Conservation (phyloP, 2,329 filamentous ascomycete species). For the Tolypocladium guangdongense region DNA sequence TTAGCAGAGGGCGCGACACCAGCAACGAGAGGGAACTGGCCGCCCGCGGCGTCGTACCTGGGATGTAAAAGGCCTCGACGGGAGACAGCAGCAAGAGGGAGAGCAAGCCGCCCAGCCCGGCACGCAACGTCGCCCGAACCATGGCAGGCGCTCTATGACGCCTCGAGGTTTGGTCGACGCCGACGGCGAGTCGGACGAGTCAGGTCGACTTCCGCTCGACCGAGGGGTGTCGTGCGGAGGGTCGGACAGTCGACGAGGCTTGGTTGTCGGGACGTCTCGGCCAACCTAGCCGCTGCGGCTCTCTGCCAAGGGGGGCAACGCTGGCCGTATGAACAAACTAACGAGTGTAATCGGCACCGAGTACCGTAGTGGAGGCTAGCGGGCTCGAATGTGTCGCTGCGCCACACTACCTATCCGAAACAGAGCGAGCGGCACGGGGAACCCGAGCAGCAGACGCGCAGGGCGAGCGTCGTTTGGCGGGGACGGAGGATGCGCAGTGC, state of each 20-base stretch:
- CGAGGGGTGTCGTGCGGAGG: too few relatives aligned
- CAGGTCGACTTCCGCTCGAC: background rate
- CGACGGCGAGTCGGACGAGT: background rate
- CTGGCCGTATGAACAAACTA: too few relatives aligned
- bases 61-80: constrained; percentile 68
- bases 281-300: background rate
- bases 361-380: background rate
- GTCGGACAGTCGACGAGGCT: too few relatives aligned
- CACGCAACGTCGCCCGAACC: constrained; percentile 13
- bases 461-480: background rate
- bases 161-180: background rate
- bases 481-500: background rate
- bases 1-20: constrained; percentile 2
- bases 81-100: constrained; percentile 28
- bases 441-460: background rate
- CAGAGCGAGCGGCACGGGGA: background rate
- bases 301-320: background rate
- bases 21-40: background rate
- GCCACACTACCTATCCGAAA: background rate
- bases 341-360: constrained; percentile 6
- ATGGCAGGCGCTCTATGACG: constrained; percentile 6
- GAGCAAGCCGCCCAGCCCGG: constrained; percentile 25
- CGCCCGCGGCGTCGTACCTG: constrained; percentile 44
- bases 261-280: background rate
- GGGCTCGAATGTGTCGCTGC: background rate